Evolutionary conservation across 176 grass and related monocot genomes (phyloP), one percentile per base, ranked within the genome.

Genomic region (Aegilops longissima): DNA sequence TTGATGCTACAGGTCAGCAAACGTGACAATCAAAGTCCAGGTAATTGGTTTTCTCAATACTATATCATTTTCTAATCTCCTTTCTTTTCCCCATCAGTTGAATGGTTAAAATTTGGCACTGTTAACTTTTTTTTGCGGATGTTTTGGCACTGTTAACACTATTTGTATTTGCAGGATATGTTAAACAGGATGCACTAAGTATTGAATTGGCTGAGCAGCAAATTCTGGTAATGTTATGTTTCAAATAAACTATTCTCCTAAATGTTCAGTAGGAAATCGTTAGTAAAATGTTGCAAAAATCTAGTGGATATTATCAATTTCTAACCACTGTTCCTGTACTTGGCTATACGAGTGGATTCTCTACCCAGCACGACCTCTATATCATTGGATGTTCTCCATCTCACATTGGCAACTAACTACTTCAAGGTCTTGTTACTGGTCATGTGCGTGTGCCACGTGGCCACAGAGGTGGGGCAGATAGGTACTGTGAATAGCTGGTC

Each of bases 181-280:
- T 64, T 45, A 94, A 94, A 85, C 90, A 91, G 68, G 92, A 99
- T 65, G 76, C 84, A 66, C 80, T 90, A 54, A 93, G 61, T 67
- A 84, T 84, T 83, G 97, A 87, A 89, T 85, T 88, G 42, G 89
- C 97, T 42, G 97, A 99, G 85, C 97, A 99, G 61, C 97, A 99
- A 87, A 99, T 99, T 91, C 87, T 99, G 90, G 97, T 99, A 95
- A 86, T 80, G 70, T 73, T 3, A 80, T 61, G 20, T 83, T 77
- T 21, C 16, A 61, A 72, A 18, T 75, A 52, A 16, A 1, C 51
- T n/a, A 49, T 35, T 34, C 34, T 20, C 66, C 52, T 49, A 58
- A 62, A 70, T 13, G 14, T 5, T 49, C 35, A 66, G 23, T 76
- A 30, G 44, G n/a, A 14, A 74, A 67, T 76, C n/a, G 21, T 47